Evolutionary conservation across 768 basidiomycete species (phyloP).

Genomic region (Podaxis sp.): DNA sequence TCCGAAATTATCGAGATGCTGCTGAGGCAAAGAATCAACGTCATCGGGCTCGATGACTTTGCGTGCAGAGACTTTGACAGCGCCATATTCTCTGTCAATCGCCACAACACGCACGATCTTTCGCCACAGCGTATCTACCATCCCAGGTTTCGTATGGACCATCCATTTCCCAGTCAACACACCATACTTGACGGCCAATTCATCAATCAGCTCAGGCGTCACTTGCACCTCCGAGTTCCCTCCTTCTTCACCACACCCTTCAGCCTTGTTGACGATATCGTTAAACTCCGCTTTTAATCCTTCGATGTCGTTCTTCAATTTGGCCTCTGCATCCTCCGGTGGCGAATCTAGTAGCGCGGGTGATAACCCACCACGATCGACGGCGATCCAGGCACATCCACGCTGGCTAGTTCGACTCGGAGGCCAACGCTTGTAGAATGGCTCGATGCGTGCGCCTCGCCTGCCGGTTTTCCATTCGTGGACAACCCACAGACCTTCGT

Average conservation of each 20-base stretch:
- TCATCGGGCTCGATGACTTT: slow-evolving; percentile 17
- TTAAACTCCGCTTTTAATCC: slow-evolving; percentile 19
- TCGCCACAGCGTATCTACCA: slow-evolving; percentile 36
- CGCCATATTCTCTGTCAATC: slow-evolving; percentile 26
- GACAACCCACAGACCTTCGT: slow-evolving; percentile 16
- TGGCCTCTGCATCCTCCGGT: not conserved
- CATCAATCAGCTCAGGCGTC: slow-evolving; percentile 31
- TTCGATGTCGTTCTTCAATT: slow-evolving; percentile 16
- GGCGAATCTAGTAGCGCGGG: slow-evolving; percentile 7
- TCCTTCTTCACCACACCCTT: not conserved
- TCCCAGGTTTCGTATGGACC: slow-evolving; percentile 29
- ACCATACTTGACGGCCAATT: slow-evolving; percentile 31
- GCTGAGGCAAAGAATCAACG: not conserved
- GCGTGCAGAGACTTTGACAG: slow-evolving; percentile 37
- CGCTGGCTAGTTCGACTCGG: slow-evolving; percentile 34
- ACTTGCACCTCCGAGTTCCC: slow-evolving; percentile 16
- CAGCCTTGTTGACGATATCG: slow-evolving; percentile 21
- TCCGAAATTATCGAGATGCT: not conserved
- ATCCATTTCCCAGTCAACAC: slow-evolving; percentile 40
- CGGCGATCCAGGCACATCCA: slow-evolving; percentile 36
- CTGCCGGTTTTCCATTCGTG: slow-evolving; percentile 20
- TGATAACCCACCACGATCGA: slow-evolving; percentile 25
- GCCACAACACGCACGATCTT: slow-evolving; percentile 31
- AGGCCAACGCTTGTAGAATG: slow-evolving; percentile 36
- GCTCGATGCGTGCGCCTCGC: slow-evolving; percentile 21